Evolutionary conservation across 805 yeast genomes (phyloP).

Genomic region (Candida maltosa): DNA sequence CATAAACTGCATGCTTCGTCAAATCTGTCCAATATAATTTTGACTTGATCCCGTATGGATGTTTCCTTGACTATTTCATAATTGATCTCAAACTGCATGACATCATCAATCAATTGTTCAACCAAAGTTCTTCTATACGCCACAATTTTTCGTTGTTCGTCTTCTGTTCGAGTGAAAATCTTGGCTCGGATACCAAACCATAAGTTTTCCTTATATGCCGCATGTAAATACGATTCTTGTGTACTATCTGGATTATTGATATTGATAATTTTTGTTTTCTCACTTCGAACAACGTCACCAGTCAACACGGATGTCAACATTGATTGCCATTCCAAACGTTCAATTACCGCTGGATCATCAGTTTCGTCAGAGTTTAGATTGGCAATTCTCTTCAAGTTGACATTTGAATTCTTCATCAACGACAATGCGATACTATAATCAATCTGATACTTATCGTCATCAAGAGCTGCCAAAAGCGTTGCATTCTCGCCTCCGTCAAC

Average conservation of each 20-base stretch:
- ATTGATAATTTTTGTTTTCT: constrained; percentile 71
- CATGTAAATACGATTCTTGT: constrained; percentile 48
- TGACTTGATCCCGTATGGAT: constrained; percentile 47
- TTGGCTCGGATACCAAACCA: constrained; percentile 90
- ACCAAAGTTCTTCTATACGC: constrained; percentile 68
- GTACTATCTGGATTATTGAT: constrained; percentile 35
- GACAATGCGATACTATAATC: constrained; percentile 42
- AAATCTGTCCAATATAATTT: constrained; percentile 53
- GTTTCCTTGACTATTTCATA: constrained; percentile 30
- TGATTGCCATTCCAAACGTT: constrained; percentile 92
- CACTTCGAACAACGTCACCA: constrained; percentile 91
- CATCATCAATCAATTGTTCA: constrained; percentile 68
- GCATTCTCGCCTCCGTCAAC: constrained; percentile 12
- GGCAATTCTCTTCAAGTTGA: constrained; percentile 27
- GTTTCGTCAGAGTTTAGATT: constrained; percentile 35
- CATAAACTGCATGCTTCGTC: constrained; percentile 72
- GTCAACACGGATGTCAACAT: constrained; percentile 88
- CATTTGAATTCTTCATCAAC: constrained; percentile 25
- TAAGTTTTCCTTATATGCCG: constrained; percentile 63
- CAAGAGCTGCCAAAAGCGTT: constrained; percentile 36
- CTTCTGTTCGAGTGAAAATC: constrained; percentile 73
- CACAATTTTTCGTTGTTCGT: constrained; percentile 70
- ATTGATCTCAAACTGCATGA: constrained; percentile 59
- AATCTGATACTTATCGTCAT: constrained; percentile 44
- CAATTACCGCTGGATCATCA: constrained; percentile 53